Conservation (phyloP, 176 grass and related monocot species). For the Aegilops longissima region DNA sequence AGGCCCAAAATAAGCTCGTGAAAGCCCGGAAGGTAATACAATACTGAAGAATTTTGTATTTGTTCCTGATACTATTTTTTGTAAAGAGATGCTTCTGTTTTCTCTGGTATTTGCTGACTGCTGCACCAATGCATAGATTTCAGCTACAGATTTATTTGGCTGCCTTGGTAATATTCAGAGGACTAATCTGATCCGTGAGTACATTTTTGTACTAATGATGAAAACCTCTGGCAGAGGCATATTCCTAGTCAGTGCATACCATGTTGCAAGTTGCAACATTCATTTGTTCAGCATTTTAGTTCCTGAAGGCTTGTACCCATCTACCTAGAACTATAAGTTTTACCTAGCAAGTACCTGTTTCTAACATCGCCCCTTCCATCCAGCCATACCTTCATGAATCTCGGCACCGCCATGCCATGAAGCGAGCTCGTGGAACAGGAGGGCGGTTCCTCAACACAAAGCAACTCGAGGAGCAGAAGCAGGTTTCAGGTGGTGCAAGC, state of each 20-base stretch:
- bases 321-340: background rate
- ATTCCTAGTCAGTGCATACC: slow-evolving; percentile 1
- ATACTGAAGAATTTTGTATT: background rate
- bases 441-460: slow-evolving; percentile 94
- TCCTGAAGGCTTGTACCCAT: background rate
- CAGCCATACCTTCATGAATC: slow-evolving; percentile 99
- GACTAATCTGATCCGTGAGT: background rate
- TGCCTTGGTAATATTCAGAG: slow-evolving; percentile 3
- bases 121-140: slow-evolving; percentile 13
- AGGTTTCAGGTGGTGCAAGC: slow-evolving; percentile 23
- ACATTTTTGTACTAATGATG: slow-evolving; percentile 1
- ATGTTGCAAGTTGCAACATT: background rate
- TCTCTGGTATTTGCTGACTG: slow-evolving; percentile 16
- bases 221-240: background rate
- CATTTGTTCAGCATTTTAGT: slow-evolving; percentile 11
- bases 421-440: slow-evolving; percentile 84
- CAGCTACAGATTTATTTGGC: background rate
- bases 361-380: slow-evolving; percentile 3
- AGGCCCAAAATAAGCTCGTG: slow-evolving; percentile 92
- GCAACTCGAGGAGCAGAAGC: slow-evolving; percentile 54
- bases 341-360: background rate
- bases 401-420: slow-evolving; percentile 92
- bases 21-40: slow-evolving; percentile 83
- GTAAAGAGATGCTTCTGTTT: slow-evolving; percentile 16
- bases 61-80: background rate